phyloP scores from a whole-genome alignment of 2,329 filamentous ascomycete genomes.

The Pezicula rhizophila region DNA sequence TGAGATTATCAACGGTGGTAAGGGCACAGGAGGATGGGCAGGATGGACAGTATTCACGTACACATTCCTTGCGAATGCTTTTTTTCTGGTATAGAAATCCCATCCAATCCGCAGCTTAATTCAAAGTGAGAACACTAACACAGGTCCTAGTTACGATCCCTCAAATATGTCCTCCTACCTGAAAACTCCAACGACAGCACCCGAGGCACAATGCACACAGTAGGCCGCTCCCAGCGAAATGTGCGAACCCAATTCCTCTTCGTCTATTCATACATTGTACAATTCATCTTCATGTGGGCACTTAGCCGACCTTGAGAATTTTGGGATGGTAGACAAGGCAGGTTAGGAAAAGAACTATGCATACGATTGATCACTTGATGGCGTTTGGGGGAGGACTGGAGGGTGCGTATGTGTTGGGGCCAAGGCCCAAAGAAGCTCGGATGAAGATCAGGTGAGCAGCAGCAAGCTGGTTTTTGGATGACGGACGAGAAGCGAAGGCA shows the following conservation, averaged over 20 bases:
- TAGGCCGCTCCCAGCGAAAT: constrained; percentile 79
- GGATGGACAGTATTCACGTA: constrained; percentile 88
- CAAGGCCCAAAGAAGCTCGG: too few species aligned
- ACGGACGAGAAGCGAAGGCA: too few species aligned
- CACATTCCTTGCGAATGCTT: constrained; percentile 87
- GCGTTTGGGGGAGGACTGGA: not conserved
- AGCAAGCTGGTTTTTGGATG: too few species aligned
- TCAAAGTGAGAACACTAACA: constrained; percentile 1
- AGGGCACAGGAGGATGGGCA: constrained; percentile 79
- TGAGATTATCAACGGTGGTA: constrained; percentile 70
- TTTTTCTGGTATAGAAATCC: constrained; percentile 70
- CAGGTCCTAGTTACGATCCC: constrained; percentile 67
- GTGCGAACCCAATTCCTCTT: constrained; percentile 89
- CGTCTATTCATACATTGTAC: constrained; percentile 88
- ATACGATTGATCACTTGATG: not conserved
- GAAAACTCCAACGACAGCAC: constrained; percentile 65
- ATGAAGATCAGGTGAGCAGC: too few species aligned
- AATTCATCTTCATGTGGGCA: constrained; percentile 92
- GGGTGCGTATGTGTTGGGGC: too few species aligned
- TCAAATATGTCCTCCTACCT: constrained; percentile 92
- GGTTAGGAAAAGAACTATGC: not conserved
- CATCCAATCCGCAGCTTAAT: not conserved
- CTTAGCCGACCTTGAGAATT: constrained; percentile 40
- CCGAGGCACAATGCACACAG: constrained; percentile 54
- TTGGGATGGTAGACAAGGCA: not conserved